Conservation (phyloP, 2,329 filamentous ascomycete species). For the Fusarium sp. region DNA sequence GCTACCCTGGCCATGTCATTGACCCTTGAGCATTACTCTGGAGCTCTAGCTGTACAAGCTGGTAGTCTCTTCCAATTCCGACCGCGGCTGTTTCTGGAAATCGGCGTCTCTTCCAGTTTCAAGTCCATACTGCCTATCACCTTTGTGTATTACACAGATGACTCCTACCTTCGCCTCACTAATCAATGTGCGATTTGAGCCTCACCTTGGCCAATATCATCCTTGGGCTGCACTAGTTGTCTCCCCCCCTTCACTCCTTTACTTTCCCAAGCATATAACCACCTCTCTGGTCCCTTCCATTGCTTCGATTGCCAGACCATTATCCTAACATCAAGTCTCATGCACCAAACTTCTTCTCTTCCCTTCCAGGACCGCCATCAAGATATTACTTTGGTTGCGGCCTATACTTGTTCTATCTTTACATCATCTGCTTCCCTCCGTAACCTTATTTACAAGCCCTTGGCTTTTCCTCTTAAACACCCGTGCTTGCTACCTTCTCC, state of each 20-base stretch:
- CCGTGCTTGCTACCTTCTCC: constrained; percentile 1
- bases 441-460: constrained; percentile 9
- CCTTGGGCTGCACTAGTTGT: constrained; percentile 14
- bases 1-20: constrained; percentile 27
- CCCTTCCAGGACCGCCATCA: constrained; percentile 27
- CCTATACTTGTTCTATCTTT: constrained; percentile 22
- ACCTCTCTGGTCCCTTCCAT: constrained; percentile 1
- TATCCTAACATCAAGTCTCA: constrained; percentile 21
- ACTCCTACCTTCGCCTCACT: constrained; percentile 42
- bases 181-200: constrained; percentile 43
- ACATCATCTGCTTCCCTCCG: neutral
- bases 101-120: constrained; percentile 30
- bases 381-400: constrained; percentile 26
- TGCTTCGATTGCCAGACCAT: neutral
- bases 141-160: constrained; percentile 30
- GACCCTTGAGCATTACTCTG: constrained; percentile 35
- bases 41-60: constrained; percentile 40
- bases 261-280: constrained; percentile 28
- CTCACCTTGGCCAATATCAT: constrained; percentile 32
- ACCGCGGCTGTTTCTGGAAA: constrained; percentile 5
- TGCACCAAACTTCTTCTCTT: constrained; percentile 20
- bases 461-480: constrained; percentile 25
- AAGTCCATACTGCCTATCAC: constrained; percentile 30
- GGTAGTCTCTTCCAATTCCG: constrained; percentile 17
- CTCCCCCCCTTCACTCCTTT: constrained; percentile 4